Evolutionary conservation across 345 rosid species (phyloP), one percentile per base, ranked within the genome.

Genomic region (Hibiscus syriacus): DNA sequence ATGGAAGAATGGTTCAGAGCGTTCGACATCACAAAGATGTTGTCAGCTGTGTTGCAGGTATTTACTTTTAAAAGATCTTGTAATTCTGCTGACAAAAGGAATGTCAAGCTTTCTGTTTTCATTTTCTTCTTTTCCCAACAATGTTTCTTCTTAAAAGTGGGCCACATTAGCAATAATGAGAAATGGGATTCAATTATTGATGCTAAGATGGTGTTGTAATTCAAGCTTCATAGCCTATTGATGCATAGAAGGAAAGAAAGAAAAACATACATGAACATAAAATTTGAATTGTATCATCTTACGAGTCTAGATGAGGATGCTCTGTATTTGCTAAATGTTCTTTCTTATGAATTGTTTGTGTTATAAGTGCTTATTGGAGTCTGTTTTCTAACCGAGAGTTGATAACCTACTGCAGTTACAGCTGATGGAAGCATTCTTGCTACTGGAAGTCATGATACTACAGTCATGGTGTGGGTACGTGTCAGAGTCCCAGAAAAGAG

Each of bases 1-100:
- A 90, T 80, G 98, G 98, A 75, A 87, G 90, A 72, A 80, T 89
- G 78, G 94, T 93, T 79, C 98, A 93, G 81, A 90, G 96, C 81
- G 78, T 88, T 80, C 88, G 96, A 63, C 98, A 88, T 58, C 98
- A 93, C 67, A 93, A 86, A 79, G 97, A 93, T 76, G 92, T 93
- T 48, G 97, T 93, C 73, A 90, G 96, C 84, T 90, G 97, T 82
- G 94, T 93, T 74, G 98, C 98, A 86, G 97, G 98, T 90, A 88
- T 64, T 59, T 70, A 48, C 58, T 57, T 54, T 52, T 29, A 53
- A 50, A 50, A 9, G 55, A 16, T 64, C 22, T 50, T 4, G 3
- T n/a, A 43, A 27, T 46, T 45, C 55, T 55, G 12, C 62, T 36
- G 48, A 32, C 6, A 32, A 50, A 66, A 30, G 13, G 10, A 65